phyloP scores from a whole-genome alignment of 139 green algal species.

The Picochlorum sp. region DNA sequence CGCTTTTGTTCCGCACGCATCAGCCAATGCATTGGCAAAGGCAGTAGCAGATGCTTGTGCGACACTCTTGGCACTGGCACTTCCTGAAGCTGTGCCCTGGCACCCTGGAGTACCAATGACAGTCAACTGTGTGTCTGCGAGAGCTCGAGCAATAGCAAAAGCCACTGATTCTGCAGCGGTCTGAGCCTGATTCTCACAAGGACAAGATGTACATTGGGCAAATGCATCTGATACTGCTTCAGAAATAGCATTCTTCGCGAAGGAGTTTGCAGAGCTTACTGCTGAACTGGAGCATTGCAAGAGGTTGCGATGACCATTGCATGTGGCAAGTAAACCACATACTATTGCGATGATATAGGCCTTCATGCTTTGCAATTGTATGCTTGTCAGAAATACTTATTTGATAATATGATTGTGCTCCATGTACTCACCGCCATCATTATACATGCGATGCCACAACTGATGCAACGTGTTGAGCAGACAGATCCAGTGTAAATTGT shows the following conservation, averaged over 20 bases:
- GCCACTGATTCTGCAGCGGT: background rate
- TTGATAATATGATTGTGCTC: too few species aligned
- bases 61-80: background rate
- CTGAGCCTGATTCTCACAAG: background rate
- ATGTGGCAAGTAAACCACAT: too few species aligned
- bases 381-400: too few species aligned
- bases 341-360: too few species aligned
- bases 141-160: background rate
- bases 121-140: background rate
- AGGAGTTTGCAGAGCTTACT: background rate
- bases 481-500: too few species aligned
- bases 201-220: constrained; percentile 4
- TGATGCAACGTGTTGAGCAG: too few species aligned
- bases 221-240: constrained; percentile 6
- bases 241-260: background rate
- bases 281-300: too few species aligned
- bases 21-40: background rate
- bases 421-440: too few species aligned
- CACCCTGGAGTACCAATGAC: background rate
- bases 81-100: background rate
- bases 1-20: background rate
- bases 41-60: background rate
- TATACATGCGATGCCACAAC: too few species aligned
- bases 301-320: too few species aligned
- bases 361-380: too few species aligned